Percentiles rank a stretch among this genome's conserved stretches.
phyloP scores from a whole-genome alignment of 352 stramenopile genomes.

The Achlya hypogyna region DNA sequence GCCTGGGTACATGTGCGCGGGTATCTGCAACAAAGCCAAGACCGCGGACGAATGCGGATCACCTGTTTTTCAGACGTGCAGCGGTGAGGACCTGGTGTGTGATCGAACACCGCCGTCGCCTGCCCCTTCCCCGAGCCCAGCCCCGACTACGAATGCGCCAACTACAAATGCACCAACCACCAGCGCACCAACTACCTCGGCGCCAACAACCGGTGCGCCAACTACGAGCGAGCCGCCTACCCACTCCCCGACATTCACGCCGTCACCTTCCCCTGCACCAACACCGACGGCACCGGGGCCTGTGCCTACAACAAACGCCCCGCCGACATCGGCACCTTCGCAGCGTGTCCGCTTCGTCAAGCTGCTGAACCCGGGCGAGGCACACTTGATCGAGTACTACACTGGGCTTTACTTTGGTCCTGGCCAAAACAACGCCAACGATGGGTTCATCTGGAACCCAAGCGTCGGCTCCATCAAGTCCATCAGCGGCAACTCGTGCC shows the following conservation, averaged over 20 bases:
- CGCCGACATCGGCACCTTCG: not conserved
- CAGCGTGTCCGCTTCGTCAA: not conserved
- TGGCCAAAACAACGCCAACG: not conserved
- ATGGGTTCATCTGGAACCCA: not conserved
- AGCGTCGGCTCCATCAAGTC: not conserved
- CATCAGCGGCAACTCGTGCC: conserved; percentile 9
- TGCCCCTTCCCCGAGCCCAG: not conserved
- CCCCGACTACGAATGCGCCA: not conserved
- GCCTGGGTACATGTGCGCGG: not conserved
- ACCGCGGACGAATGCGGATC: conserved; percentile 8
- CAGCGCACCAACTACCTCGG: not conserved
- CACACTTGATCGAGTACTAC: not conserved
- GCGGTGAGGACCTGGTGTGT: not conserved
- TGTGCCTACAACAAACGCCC: not conserved
- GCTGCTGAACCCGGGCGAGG: not conserved
- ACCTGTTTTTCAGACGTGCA: conserved; percentile 6
- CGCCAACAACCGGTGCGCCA: not conserved
- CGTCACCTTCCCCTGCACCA: not conserved
- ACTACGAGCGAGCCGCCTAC: not conserved
- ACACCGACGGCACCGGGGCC: not conserved
- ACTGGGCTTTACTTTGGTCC: not conserved
- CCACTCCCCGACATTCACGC: not conserved
- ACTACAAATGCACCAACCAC: not conserved
- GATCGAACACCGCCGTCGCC: not conserved
- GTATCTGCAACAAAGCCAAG: conserved; percentile 12